Base-by-base conservation (phyloP, 2,329 filamentous ascomycete genomes). In the Dothidotthia symphoricarpi region DNA sequence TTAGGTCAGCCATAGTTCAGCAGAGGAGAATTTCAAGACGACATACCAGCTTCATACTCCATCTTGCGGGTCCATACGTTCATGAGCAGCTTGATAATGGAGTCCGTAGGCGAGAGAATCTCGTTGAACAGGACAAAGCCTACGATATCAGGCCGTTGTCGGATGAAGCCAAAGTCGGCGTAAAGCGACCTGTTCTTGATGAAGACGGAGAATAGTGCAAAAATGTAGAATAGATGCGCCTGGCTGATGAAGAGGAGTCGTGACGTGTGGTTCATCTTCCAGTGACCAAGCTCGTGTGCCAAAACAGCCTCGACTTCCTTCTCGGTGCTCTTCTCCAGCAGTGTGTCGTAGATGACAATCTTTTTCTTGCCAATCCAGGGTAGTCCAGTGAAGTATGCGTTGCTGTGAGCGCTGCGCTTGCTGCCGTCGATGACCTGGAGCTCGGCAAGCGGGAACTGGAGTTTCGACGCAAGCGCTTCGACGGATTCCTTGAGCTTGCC, bases 81-180 rank as follows among this genome's bases (percentile, higher is more conserved):
- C 87, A 98, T 91, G 57, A 91, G 71, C 30, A 98, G 81, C 77
- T 96, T 95, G 65, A 97, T 82, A 46, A 97, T 71, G n/a, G 87
- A 85, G 62, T 98, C 93, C 74, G 95, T 93, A 5, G 94, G 93
- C 2, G 87, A 83, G 36, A 98, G 76, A n/a, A 93, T 88, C 67
- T 96, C 91, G 19, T 90, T 96, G 77, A 98, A 98, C 36, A 98
- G 80, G 57, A 97, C 83, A 74, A 98, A 97, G 10, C 93, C 93
- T 60, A 98, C 88, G 66, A 98, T 90, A 66, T 95, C 95, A 39
- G 93, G 93, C 61, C 85, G 82, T 59, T 91, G 77, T 28, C 76
- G 78, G 64, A 80, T 68, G 72, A 98, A 98, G 28, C 93, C 94
- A 64, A 98, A 98, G 41, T 88, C 83, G 43, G 84, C 75, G 71